Evolutionary conservation across 306 rosid species (phyloP).

Genomic region (Gleditsia sinensis): DNA sequence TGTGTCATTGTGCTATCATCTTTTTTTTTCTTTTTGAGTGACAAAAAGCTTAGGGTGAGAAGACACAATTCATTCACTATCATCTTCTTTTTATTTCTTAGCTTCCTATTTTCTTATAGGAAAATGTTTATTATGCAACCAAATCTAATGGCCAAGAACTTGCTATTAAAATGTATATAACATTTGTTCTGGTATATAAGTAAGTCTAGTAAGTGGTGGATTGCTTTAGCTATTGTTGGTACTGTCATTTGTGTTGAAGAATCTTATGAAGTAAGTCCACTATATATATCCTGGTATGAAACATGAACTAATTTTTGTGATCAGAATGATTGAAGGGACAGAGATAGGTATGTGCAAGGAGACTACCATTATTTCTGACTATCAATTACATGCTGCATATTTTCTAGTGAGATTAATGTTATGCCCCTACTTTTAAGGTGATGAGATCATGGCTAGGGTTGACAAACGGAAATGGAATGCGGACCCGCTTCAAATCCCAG

Average conservation of each 20-base stretch:
- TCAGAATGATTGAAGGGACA: conserved; percentile 66
- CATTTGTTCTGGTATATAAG: conserved; percentile 84
- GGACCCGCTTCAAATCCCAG: no score
- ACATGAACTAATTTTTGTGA: conserved; percentile 21
- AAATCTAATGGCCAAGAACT: conserved; percentile 78
- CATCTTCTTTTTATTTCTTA: conserved; percentile 16
- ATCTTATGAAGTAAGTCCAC: background rate
- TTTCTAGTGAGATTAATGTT: no score
- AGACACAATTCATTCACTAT: no score
- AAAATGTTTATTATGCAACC: conserved; percentile 95
- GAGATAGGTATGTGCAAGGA: conserved; percentile 96
- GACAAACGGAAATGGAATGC: no score
- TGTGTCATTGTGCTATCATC: conserved; percentile 19
- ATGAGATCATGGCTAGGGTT: no score
- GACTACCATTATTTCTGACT: conserved; percentile 83
- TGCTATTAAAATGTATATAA: conserved; percentile 88
- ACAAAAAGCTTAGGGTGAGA: no score
- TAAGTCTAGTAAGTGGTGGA: conserved; percentile 43
- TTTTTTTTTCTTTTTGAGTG: no score
- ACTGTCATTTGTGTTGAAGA: background rate
- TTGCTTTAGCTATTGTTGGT: conserved; percentile 18
- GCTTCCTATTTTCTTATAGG: conserved; percentile 48
- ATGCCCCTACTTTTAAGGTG: no score
- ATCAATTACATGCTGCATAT: no score
- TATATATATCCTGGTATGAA: background rate